phyloP scores from a whole-genome alignment of 176 grass and related monocot species.

The Bolboschoenus planiculmis region DNA sequence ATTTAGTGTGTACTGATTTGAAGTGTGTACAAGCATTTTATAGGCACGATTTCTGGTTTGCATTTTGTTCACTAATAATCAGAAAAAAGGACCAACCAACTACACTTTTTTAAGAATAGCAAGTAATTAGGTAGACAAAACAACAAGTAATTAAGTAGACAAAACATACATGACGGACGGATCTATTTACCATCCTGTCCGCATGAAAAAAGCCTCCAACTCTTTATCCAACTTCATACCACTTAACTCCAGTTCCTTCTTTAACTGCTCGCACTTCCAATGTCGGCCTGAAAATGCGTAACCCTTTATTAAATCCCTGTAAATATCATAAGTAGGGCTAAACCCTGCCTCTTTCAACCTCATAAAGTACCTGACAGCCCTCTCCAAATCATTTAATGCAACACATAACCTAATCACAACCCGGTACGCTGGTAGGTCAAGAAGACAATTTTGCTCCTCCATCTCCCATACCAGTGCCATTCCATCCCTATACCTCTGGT shows the following conservation, averaged over 20 bases:
- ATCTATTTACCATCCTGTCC: neutral
- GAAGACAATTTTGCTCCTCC: slow-evolving; percentile 45
- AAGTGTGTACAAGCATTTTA: neutral
- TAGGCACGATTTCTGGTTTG: neutral
- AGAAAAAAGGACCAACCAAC: neutral
- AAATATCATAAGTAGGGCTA: slow-evolving; percentile 55
- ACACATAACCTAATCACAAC: slow-evolving; percentile 62
- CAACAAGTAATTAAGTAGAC: neutral
- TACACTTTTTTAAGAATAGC: neutral
- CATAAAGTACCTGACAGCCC: slow-evolving; percentile 48
- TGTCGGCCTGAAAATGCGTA: slow-evolving; percentile 39
- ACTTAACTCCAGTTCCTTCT: slow-evolving; percentile 43
- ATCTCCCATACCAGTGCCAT: slow-evolving; percentile 79
- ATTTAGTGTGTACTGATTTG: neutral
- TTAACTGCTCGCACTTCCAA: slow-evolving; percentile 53
- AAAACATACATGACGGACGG: neutral
- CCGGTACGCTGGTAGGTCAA: slow-evolving; percentile 78
- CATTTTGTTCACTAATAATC: neutral
- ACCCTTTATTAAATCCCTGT: slow-evolving; percentile 41
- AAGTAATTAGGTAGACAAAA: neutral
- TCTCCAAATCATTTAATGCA: slow-evolving; percentile 46
- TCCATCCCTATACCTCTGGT: slow-evolving; percentile 46
- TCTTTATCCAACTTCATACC: slow-evolving; percentile 50
- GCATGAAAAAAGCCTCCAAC: slow-evolving; percentile 21
- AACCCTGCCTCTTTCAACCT: slow-evolving; percentile 76